Conservation (phyloP, 2,329 filamentous ascomycete genomes). For the Amylocarpus encephaloides region DNA sequence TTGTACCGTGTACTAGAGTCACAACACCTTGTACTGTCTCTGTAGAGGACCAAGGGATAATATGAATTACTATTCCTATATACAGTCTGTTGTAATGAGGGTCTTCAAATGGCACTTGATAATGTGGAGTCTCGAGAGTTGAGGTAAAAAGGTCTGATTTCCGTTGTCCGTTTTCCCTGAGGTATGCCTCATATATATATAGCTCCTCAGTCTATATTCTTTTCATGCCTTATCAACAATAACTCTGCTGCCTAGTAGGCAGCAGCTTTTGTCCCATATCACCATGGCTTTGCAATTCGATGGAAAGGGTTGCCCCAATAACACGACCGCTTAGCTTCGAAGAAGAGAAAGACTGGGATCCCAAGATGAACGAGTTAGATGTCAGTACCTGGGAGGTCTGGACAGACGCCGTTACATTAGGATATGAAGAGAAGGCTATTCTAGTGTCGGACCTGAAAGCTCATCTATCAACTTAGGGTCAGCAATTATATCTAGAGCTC, state of each 20-base stretch:
- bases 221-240: too few relatives aligned
- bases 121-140: too few relatives aligned
- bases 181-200: too few relatives aligned
- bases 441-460: slow-evolving; percentile 17
- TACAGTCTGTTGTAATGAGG: slow-evolving; percentile 16
- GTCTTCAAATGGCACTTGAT: too few relatives aligned
- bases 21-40: slow-evolving; percentile 2
- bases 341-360: slow-evolving; percentile 21
- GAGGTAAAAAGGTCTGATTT: too few relatives aligned
- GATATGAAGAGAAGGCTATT: slow-evolving; percentile 13
- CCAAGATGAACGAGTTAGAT: slow-evolving; percentile 17
- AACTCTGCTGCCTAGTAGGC: too few relatives aligned
- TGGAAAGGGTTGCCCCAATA: slow-evolving; percentile 12
- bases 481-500: background rate
- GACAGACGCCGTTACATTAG: slow-evolving; percentile 4
- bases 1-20: slow-evolving; percentile 12
- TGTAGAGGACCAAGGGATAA: slow-evolving; percentile 1
- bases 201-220: too few relatives aligned
- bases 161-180: too few relatives aligned
- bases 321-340: slow-evolving; percentile 11
- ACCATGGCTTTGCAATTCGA: slow-evolving; percentile 20
- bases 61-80: slow-evolving; percentile 13
- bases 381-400: slow-evolving; percentile 14
- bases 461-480: slow-evolving; percentile 18
- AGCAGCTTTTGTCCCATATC: too few relatives aligned